phyloP scores from a whole-genome alignment of 108 stramenopile genomes.

The Pseudonitzschia pungens region DNA sequence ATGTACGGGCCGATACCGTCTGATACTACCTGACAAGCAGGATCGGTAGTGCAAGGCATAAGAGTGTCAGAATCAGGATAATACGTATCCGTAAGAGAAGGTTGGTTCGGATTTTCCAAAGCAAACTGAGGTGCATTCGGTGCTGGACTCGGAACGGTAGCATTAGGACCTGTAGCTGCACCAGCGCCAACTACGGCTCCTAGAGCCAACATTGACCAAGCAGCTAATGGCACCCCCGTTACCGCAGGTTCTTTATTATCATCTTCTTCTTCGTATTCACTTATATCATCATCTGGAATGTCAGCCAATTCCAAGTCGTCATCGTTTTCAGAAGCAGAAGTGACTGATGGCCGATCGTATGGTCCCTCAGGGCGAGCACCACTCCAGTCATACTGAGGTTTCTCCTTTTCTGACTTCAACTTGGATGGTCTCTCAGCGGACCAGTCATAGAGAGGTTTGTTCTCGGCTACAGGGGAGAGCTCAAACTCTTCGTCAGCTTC shows the following conservation, averaged over 20 bases:
- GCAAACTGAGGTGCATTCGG: constrained; percentile 2
- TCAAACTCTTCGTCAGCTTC: constrained; percentile 10
- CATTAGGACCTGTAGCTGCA: constrained; percentile 9
- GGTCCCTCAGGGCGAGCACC: constrained; percentile 38
- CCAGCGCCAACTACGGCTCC: constrained; percentile 34
- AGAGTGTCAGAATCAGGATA: constrained; percentile 25
- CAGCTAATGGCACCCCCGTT: constrained; percentile 39
- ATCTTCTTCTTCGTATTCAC: constrained; percentile 31
- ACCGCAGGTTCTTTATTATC: constrained; percentile 30
- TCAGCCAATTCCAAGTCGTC: constrained; percentile 24
- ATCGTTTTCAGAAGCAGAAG: constrained; percentile 15
- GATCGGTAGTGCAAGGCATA: constrained; percentile 34
- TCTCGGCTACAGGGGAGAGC: constrained; percentile 10
- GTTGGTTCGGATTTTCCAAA: constrained; percentile 13
- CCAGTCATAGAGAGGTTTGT: constrained; percentile 27
- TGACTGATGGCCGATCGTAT: constrained; percentile 24
- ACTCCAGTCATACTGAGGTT: constrained; percentile 38
- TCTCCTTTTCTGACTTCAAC: constrained; percentile 20
- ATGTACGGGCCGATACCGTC: constrained; percentile 32
- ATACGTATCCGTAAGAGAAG: constrained; percentile 25
- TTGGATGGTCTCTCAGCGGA: constrained; percentile 20
- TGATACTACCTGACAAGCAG: constrained; percentile 38
- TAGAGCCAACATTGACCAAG: constrained; percentile 34
- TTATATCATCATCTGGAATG: constrained; percentile 21
- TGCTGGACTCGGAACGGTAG: background rate